Conservation (phyloP, 1,284 basidiomycete genomes). For the Trichosporon faecale region DNA sequence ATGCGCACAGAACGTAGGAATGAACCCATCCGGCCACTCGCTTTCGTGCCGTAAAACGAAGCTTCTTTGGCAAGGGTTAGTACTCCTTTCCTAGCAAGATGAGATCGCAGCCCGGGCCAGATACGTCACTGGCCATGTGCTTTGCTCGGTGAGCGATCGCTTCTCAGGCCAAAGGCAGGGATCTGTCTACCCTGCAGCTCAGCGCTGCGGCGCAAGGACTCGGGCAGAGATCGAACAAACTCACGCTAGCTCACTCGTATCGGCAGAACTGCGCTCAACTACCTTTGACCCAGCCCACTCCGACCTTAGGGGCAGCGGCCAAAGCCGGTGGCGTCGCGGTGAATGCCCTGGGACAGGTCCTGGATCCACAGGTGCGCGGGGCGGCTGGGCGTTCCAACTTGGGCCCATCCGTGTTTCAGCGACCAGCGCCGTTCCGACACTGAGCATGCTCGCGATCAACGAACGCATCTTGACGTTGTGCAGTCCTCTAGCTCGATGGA, state of each 20-base stretch:
- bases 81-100: background rate
- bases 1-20: background rate
- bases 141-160: background rate
- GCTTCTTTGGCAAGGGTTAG: background rate
- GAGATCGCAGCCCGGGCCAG: background rate
- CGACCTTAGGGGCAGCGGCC: background rate
- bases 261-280: too few relatives aligned
- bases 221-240: background rate
- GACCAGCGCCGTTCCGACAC: background rate
- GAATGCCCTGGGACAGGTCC: background rate
- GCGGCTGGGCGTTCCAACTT: background rate
- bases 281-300: too few relatives aligned
- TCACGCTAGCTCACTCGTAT: background rate
- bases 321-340: background rate
- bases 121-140: background rate
- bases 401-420: background rate
- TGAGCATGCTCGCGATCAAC: background rate
- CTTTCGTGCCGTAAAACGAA: background rate
- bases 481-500: background rate
- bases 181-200: background rate
- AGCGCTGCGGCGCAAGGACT: too few relatives aligned
- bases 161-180: too few relatives aligned
- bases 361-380: background rate
- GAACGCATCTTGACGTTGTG: background rate
- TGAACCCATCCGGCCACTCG: background rate